Base-by-base conservation (phyloP, 2,329 filamentous ascomycete species). In the Thermoascus crustaceus region DNA sequence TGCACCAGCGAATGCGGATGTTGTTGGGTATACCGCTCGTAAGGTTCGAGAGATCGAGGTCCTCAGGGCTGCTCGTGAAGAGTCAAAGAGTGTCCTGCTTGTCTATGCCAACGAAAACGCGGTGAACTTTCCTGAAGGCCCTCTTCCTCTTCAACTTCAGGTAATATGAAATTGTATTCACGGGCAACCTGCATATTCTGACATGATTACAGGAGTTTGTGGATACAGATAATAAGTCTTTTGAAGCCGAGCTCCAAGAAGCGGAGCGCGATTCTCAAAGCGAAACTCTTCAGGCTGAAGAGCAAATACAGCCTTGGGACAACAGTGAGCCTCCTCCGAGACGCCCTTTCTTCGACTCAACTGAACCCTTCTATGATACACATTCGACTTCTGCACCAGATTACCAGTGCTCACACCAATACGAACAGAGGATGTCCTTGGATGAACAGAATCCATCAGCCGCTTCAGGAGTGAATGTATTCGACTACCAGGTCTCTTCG, bases 51-150 rank as follows among this genome's bases (percentile, higher is more conserved):
- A 74, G 38, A 59, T 66, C 27, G 68, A 76, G 39, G 76, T 78
- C 7, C 63, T 79, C 34, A 57, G 67, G 44, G 62, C 73, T 43
- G 69, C 71, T 35, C 64, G 62, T 16, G 63, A 67, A 22, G 74
- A 78, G 44, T 65, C 67, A 34, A 63, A 57, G 20, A 67, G 63
- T 6, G 72, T 69, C 2, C 53, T 80, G 1, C 64, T 80, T 7
- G 69, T 80, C 2, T 80, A 80, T 49, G 76, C 75, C 13, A 75
- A 67, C 45, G 67, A 72, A 14, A 57, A 57, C 37, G 66, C 67
- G 13, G 48, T 68, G 37, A 52, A 50, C 16, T 54, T 57, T 31
- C 44, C 49, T 29, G 50, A 49, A 13, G 52, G 49, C 5, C 44
- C 53, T 20, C 43, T 56, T 17, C 62, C 62, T 1, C 36, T 49